Conservation (phyloP, 257 asterid genomes). For the Solanum corneliomulleri region DNA sequence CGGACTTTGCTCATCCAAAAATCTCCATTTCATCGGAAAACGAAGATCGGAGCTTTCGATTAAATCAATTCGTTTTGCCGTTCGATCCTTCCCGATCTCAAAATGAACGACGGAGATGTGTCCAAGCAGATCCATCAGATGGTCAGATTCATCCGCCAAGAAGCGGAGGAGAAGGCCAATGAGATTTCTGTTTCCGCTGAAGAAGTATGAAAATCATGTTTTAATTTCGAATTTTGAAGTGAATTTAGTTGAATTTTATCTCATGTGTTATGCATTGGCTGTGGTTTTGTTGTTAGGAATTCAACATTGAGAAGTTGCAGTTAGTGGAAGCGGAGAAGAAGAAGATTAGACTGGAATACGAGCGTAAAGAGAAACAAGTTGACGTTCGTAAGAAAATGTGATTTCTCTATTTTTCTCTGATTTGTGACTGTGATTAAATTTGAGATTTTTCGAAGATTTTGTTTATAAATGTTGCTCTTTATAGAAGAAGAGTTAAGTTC, state of each 20-base stretch:
- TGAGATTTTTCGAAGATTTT: not conserved
- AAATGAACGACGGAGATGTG: constrained; percentile 91
- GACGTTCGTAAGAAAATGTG: constrained; percentile 80
- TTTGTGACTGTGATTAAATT: not conserved
- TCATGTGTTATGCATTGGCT: not conserved
- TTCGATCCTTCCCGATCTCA: constrained; percentile 11
- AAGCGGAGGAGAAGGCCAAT: constrained; percentile 95
- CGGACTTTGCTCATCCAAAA: not conserved
- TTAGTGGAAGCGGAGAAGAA: constrained; percentile 97
- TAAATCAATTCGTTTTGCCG: not conserved
- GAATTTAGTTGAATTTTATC: not conserved
- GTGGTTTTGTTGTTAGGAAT: constrained; percentile 40
- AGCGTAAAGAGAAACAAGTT: constrained; percentile 90
- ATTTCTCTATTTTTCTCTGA: not conserved
- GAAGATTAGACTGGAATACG: constrained; percentile 89
- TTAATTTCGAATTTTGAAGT: not conserved
- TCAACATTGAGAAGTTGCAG: constrained; percentile 95
- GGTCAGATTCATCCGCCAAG: constrained; percentile 98
- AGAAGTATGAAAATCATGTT: constrained; percentile 31
- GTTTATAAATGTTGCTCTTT: not conserved
- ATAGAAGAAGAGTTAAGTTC: not conserved
- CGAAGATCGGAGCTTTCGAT: not conserved
- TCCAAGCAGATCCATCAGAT: constrained; percentile 98
- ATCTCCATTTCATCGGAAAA: not conserved
- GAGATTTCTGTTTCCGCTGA: constrained; percentile 96